phyloP scores from a whole-genome alignment of 345 rosid species.

The Citrus cavaleriei region DNA sequence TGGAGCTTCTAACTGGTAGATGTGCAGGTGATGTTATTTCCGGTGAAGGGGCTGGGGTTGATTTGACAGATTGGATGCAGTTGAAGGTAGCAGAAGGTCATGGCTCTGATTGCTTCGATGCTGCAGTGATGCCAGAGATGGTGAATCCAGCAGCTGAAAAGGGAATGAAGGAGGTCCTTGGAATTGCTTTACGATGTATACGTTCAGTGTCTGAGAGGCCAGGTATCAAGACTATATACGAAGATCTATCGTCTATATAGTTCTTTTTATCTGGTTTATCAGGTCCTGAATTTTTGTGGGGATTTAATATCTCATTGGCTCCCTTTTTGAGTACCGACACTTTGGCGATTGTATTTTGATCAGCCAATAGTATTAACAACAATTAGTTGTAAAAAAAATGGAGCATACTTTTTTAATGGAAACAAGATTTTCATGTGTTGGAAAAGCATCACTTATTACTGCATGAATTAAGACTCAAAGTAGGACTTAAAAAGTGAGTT shows the following conservation, averaged over 20 bases:
- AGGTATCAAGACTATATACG: constrained; percentile 93
- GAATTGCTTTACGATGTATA: constrained; percentile 76
- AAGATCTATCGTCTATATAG: constrained; percentile 94
- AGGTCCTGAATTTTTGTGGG: constrained; percentile 21
- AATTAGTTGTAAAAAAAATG: constrained; percentile 19
- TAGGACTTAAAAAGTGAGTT: too few species aligned
- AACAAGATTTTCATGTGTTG: constrained; percentile 7
- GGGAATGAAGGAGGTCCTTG: constrained; percentile 92
- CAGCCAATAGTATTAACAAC: constrained; percentile 9
- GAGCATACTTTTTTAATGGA: constrained; percentile 15
- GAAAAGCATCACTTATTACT: neutral
- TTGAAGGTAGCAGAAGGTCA: constrained; percentile 64
- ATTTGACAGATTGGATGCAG: constrained; percentile 82
- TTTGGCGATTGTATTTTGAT: constrained; percentile 10
- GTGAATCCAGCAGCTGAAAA: constrained; percentile 59
- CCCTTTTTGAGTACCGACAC: neutral
- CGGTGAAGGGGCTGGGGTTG: constrained; percentile 72
- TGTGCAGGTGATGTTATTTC: constrained; percentile 93
- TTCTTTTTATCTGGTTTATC: neutral
- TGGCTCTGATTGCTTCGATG: constrained; percentile 67
- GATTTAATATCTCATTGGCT: constrained; percentile 35
- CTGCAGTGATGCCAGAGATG: constrained; percentile 50
- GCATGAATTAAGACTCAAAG: too few species aligned
- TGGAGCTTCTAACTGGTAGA: constrained; percentile 83
- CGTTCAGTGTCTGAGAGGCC: constrained; percentile 86